A percentile compares a stretch with the other conserved stretches of the same genome.
phyloP scores from a whole-genome alignment of 176 grass and related monocot species.

The Miscanthus lutarioriparius region DNA sequence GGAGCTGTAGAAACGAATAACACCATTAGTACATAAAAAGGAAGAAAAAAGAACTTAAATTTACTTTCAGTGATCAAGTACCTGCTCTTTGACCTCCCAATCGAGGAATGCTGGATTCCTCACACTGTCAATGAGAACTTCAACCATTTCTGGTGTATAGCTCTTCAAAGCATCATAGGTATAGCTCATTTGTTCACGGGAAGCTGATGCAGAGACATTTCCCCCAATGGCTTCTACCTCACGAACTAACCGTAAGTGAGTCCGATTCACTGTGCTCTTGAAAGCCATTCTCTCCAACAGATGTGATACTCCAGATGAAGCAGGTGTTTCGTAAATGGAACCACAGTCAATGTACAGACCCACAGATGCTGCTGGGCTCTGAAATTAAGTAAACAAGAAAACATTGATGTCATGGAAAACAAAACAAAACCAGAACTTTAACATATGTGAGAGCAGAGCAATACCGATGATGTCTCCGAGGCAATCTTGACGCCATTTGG shows the following conservation, averaged over 20 bases:
- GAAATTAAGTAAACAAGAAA: conserved; percentile 34
- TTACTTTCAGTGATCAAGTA: conserved; percentile 24
- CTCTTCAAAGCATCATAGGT: conserved; percentile 78
- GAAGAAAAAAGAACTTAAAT: background rate
- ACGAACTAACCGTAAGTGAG: conserved; percentile 71
- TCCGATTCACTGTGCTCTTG: conserved; percentile 70
- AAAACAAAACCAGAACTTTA: conserved; percentile 3
- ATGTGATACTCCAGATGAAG: conserved; percentile 64
- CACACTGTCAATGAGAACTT: conserved; percentile 72
- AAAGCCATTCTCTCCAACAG: conserved; percentile 88
- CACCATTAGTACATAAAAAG: conserved; percentile 22
- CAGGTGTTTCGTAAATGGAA: conserved; percentile 70
- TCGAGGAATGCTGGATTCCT: conserved; percentile 69
- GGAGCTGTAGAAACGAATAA: conserved; percentile 48
- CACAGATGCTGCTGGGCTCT: conserved; percentile 64
- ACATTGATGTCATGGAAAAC: background rate
- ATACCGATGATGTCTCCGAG: conserved; percentile 56
- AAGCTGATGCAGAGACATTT: conserved; percentile 71
- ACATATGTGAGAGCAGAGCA: conserved; percentile 13
- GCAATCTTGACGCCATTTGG: conserved; percentile 77
- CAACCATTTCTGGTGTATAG: conserved; percentile 68
- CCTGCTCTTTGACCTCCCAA: conserved; percentile 79
- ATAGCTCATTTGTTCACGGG: conserved; percentile 85
- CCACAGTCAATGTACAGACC: conserved; percentile 85
- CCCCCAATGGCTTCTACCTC: conserved; percentile 84